These are phyloP conservation scores for Hirschioporus abietinus DNA, from an alignment of 768 basidiomycete genomes.

Conservation along the genomic window DNA sequence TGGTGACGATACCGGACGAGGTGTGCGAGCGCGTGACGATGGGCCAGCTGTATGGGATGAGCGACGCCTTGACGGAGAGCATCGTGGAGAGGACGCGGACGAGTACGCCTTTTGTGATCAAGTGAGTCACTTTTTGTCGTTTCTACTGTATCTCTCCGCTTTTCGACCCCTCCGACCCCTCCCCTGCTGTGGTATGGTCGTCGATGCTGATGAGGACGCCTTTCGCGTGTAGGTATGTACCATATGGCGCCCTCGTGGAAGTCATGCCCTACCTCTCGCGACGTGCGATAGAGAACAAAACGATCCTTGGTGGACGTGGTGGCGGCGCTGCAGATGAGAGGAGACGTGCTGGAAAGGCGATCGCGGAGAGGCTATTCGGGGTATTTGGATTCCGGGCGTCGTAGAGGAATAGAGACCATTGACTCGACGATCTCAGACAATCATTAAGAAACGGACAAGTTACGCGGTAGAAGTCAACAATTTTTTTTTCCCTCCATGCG, in stretches of 20 bases:
- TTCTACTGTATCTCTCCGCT: slow-evolving; percentile 13
- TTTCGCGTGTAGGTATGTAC: slow-evolving; percentile 46
- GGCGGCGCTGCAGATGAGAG: slow-evolving; percentile 65
- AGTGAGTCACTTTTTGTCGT: slow-evolving; percentile 40
- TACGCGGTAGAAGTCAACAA: background rate
- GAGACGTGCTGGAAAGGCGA: slow-evolving; percentile 45
- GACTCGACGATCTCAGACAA: too few relatives aligned
- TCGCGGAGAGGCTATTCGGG: background rate
- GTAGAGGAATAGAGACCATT: background rate
- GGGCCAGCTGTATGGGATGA: slow-evolving; percentile 88
- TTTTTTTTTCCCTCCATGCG: background rate
- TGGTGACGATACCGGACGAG: slow-evolving; percentile 40
- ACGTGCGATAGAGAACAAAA: slow-evolving; percentile 91
- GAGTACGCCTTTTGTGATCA: slow-evolving; percentile 69
- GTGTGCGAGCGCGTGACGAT: slow-evolving; percentile 65
- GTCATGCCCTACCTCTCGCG: slow-evolving; percentile 89
- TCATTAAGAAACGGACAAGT: background rate
- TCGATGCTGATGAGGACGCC: background rate
- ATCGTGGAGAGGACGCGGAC: slow-evolving; percentile 50
- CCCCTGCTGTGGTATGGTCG: background rate
- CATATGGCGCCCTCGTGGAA: slow-evolving; percentile 70
- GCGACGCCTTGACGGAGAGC: slow-evolving; percentile 71
- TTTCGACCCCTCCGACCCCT: background rate
- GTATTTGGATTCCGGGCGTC: background rate
- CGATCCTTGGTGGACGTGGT: slow-evolving; percentile 54